Base-by-base conservation (phyloP, 345 rosid species). In the Durio zibethinus region DNA sequence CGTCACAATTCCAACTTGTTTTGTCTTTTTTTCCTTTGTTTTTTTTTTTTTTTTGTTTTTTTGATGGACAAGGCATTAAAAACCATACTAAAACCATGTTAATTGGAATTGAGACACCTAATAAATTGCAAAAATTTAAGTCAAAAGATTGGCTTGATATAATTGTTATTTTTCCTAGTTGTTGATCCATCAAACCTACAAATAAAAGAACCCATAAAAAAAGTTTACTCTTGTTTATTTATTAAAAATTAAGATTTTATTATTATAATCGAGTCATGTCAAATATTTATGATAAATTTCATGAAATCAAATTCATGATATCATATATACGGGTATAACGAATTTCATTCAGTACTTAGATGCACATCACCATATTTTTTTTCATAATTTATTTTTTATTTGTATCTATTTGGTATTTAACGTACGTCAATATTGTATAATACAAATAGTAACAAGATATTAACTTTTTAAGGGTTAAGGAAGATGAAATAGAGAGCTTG, bases 141-240 rank as follows among this genome's bases (percentile, higher is more conserved):
- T 69, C 56, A 69, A 69, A 69, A 18, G 42, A 69, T 16, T 69
- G 29, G 48, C 10, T 65, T 65, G 16, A 65, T 10, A 65, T n/a
- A n/a, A 9, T 64, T 45, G n/a, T 45, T 45, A 25, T 3, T 27
- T 69, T 69, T 20, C 8, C 1, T 25, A 27, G 74, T 29, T 27
- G 74, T 47, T 69, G 38, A 69, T 69, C 57, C 57, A 47, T 40
- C 57, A 0, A 47, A 69, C 40, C 23, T 52, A 16, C 8, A 29
- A 27, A 33, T 33, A 33, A n/a, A n/a, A 33, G 36, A 33, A 33
- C 36, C 2, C 27, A 11, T 21, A 2, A 25, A 10, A 65, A 3
- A 12, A n/a, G n/a, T n/a, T n/a, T n/a, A n/a, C n/a, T n/a, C n/a
- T 38, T 38, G 3, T 15, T 48, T 48, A 48, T 48, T 48, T 48